Evolutionary conservation across 345 rosid species (phyloP), one percentile per base, ranked within the genome.

Genomic region (Gossypium sturtianum): DNA sequence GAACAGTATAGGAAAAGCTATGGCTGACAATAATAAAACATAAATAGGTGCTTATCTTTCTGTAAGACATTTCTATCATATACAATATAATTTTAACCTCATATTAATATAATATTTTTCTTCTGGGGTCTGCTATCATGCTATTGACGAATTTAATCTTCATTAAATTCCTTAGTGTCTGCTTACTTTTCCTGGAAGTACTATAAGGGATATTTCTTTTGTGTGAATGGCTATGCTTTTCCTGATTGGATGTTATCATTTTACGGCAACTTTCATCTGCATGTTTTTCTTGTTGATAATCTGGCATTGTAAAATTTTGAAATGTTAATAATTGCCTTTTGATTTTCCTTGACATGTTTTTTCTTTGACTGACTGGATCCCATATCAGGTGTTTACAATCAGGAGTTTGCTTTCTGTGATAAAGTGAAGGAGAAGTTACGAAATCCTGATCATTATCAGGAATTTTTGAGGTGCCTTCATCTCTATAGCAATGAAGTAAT

Each of bases 401-500:
- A 87, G 79, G 97, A 89, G 79, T 80, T 91, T 80, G 85, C 89
- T 75, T 94, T 92, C 84, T 89, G 89, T 22, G 97, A 91, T 78
- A 88, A 89, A 82, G 96, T 94, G 73, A 94, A 87, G 80, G 94
- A 87, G 71, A 94, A 87, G 82, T 84, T 94, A 76, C 76, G 53
- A 41, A 86, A 80, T 57, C 82, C 90, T 60, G 98, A 87, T 20
- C 82, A 79, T 83, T 88, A 83, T 85, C 98, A 94, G 76, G 92
- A 89, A 83, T 89, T 92, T 76, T 80, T 94, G 74, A 84, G 84
- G 79, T 91, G 98, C 80, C 99, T 94, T 82, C 91, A 87, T 81
- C 89, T 92, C 63, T 91, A 83, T 76, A 89, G 93, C 52, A 83
- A 87, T 71, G 99, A 93, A 83, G 89, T 92, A 61, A 94, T 94